Base-by-base conservation (phyloP, 257 asterid species). In the Penstemon eatonii region DNA sequence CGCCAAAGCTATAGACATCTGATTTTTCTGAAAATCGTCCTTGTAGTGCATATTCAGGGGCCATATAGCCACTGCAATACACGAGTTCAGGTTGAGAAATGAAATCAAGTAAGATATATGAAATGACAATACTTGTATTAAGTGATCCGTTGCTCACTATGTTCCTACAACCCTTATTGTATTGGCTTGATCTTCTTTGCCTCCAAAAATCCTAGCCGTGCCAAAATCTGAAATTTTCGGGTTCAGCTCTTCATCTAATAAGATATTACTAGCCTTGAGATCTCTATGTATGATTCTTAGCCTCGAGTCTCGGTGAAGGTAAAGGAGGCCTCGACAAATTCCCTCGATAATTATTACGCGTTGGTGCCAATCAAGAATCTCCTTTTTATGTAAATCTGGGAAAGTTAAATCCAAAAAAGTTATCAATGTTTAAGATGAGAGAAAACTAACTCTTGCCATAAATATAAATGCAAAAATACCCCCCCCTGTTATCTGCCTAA, bases 21-120 rank as follows among this genome's bases (percentile, higher is more conserved):
- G 97, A 89, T 66, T 89, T 92, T 40, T 85, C 79, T 5, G 98
- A 92, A 78, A 89, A 89, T 13, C 79, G 67, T 5, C 98, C 98
- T 67, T 86, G 95, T 97, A 92, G 88, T 33, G 98, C 98, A 79
- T 92, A 92, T 66, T 92, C 98, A 3, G 96, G 97, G 36, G 98
- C 95, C 97, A 92, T 87, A 71, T 89, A 92, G 41, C 98, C 98
- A 65, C 98, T 92, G 76, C 6, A 56, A 13, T n/a, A 53, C 11
- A 65, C 8, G 33, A 45, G 63, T 65, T 65, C 42, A 12, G 51
- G 56, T 53, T 18, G 2, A 25, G 33, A 25, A 25, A 25, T 25
- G 33, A 25, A 25, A 25, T 25, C 33, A 25, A 25, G 2, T 25
- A 25, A 25, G 33, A 25, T 1, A 25, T 25, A 25, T 25, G 33